Percentiles rank a stretch among this genome's conserved stretches.
phyloP scores from a whole-genome alignment of 2,329 filamentous ascomycete genomes.

The Aspergillus versicolor region DNA sequence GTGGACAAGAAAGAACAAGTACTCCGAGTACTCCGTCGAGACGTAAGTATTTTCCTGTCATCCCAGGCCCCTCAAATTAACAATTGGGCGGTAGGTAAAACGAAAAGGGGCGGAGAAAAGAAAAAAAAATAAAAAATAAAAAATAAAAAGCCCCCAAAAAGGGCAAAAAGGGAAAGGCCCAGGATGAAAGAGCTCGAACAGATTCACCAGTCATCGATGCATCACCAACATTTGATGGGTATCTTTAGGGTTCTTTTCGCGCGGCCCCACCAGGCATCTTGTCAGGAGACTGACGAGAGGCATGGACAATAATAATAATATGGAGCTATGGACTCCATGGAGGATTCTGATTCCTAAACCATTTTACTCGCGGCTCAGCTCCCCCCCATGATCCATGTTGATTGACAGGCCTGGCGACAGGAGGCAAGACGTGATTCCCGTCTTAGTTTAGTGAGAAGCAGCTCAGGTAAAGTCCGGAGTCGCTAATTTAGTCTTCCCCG shows the following conservation, averaged over 20 bases:
- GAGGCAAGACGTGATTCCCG: neutral
- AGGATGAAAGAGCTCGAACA: neutral
- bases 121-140: neutral
- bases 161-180: constrained; percentile 8
- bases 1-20: neutral
- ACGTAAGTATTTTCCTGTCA: neutral
- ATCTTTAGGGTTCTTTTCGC: neutral
- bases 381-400: neutral
- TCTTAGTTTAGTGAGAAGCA: constrained; percentile 1
- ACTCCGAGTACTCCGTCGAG: neutral
- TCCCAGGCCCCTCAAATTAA: neutral
- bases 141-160: neutral
- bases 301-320: too few species aligned
- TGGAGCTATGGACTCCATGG: too few species aligned
- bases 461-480: neutral
- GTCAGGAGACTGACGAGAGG: neutral
- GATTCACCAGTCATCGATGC: neutral
- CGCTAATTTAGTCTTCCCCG: constrained; percentile 1
- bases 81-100: neutral
- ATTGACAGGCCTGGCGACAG: neutral
- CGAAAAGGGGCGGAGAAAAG: neutral
- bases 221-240: neutral
- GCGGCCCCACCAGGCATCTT: constrained; percentile 1
- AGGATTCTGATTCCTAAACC: too few species aligned
- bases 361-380: too few species aligned